Percentiles rank a stretch among this genome's conserved stretches.
phyloP scores from a whole-genome alignment of 768 basidiomycete genomes.

The Agrocybe chaxingu region DNA sequence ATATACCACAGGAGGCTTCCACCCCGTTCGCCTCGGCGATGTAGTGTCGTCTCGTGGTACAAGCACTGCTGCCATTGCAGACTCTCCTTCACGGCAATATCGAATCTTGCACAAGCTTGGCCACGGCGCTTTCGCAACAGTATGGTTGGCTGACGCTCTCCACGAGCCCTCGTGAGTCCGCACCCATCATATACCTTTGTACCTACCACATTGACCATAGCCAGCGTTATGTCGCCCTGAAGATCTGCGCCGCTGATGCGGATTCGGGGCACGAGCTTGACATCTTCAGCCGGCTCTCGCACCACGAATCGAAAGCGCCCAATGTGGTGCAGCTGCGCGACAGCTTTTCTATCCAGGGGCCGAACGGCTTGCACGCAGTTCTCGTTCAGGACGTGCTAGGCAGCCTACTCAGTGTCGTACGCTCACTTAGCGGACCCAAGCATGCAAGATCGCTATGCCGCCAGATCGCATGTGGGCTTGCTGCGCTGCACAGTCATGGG shows the following conservation, averaged over 20 bases:
- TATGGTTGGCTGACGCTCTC: slow-evolving; percentile 6
- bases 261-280: slow-evolving; percentile 3
- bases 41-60: not conserved
- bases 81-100: slow-evolving; percentile 1
- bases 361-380: slow-evolving; percentile 9
- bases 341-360: not conserved
- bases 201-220: not conserved
- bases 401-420: not conserved
- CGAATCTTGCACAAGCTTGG: slow-evolving; percentile 12
- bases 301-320: not conserved
- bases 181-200: not conserved
- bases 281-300: slow-evolving; percentile 2
- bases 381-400: slow-evolving; percentile 10
- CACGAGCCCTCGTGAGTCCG: slow-evolving; percentile 2
- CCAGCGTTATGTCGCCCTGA: slow-evolving; percentile 4
- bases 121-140: slow-evolving; percentile 10
- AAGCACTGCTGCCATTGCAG: not conserved
- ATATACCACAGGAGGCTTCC: slow-evolving; percentile 6
- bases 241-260: slow-evolving; percentile 6
- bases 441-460: slow-evolving; percentile 2
- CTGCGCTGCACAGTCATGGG: slow-evolving; percentile 6
- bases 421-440: not conserved
- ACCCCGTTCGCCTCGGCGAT: slow-evolving; percentile 7
- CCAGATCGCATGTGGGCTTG: slow-evolving; percentile 5
- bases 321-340: slow-evolving; percentile 7